phyloP scores from a whole-genome alignment of 176 grass and related monocot species.

The Eleusine indica region DNA sequence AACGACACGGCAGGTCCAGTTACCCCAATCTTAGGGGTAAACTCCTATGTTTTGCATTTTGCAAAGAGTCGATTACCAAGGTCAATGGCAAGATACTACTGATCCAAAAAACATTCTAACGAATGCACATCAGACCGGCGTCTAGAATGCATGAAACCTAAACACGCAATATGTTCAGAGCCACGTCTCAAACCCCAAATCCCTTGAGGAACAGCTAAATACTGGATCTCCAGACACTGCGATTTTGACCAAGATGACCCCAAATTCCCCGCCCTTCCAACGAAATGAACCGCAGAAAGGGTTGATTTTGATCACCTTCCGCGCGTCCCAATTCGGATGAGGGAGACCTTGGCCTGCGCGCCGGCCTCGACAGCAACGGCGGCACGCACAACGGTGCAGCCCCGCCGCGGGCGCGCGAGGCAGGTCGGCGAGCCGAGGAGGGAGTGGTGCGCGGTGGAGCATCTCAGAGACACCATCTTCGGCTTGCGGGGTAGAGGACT shows the following conservation, averaged over 20 bases:
- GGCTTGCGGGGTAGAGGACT: neutral
- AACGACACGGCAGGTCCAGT: neutral
- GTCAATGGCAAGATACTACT: slow-evolving; percentile 27
- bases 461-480: slow-evolving; percentile 63
- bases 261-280: neutral
- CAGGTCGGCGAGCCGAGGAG: slow-evolving; percentile 54
- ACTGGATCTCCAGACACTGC: slow-evolving; percentile 4
- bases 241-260: slow-evolving; percentile 15
- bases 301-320: slow-evolving; percentile 67
- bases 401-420: slow-evolving; percentile 44
- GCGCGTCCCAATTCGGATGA: slow-evolving; percentile 88
- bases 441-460: slow-evolving; percentile 47
- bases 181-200: slow-evolving; percentile 1
- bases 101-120: slow-evolving; percentile 29
- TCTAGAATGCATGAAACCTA: neutral
- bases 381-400: slow-evolving; percentile 49
- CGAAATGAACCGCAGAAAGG: slow-evolving; percentile 18
- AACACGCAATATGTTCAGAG: neutral
- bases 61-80: neutral
- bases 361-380: slow-evolving; percentile 73
- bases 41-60: neutral
- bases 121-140: neutral
- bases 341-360: slow-evolving; percentile 75
- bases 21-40: slow-evolving; percentile 24
- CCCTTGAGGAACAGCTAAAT: neutral